phyloP scores from a whole-genome alignment of 176 grass and related monocot genomes.

The Carex myosuroides region DNA sequence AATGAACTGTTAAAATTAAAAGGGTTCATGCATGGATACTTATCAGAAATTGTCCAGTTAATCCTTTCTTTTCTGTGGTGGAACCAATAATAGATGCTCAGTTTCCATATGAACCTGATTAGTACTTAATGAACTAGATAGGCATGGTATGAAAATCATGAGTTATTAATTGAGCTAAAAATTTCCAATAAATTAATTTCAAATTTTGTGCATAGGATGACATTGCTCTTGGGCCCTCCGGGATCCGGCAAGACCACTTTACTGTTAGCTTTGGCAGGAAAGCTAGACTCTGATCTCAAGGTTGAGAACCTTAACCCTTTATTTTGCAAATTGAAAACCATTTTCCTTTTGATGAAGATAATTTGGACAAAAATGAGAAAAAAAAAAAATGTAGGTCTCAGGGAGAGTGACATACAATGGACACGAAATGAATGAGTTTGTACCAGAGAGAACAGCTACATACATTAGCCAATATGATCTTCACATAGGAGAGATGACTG shows the following conservation, averaged over 20 bases:
- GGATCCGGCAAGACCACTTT: slow-evolving; percentile 79
- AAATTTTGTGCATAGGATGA: slow-evolving; percentile 43
- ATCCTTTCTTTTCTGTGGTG: neutral
- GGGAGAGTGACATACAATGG: slow-evolving; percentile 76
- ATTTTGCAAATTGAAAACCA: neutral
- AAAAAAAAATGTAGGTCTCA: slow-evolving; percentile 9
- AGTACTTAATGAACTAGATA: neutral
- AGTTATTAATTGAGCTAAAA: neutral
- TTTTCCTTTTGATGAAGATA: neutral
- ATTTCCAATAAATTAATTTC: neutral
- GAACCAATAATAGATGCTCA: neutral
- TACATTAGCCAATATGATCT: slow-evolving; percentile 84
- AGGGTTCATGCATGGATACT: too few species aligned
- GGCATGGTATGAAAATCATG: neutral
- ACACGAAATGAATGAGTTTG: slow-evolving; percentile 55
- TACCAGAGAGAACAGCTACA: slow-evolving; percentile 69
- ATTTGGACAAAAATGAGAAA: neutral
- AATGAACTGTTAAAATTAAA: neutral
- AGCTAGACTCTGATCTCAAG: slow-evolving; percentile 70
- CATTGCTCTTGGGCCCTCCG: slow-evolving; percentile 65
- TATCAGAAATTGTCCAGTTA: neutral
- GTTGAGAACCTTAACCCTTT: neutral
- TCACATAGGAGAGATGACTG: slow-evolving; percentile 82
- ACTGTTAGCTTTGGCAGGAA: slow-evolving; percentile 68
- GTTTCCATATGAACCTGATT: neutral